Evolutionary conservation across 768 basidiomycete genomes (phyloP), one percentile per base, ranked within the genome.

Genomic region (Calocybe cyanea): DNA sequence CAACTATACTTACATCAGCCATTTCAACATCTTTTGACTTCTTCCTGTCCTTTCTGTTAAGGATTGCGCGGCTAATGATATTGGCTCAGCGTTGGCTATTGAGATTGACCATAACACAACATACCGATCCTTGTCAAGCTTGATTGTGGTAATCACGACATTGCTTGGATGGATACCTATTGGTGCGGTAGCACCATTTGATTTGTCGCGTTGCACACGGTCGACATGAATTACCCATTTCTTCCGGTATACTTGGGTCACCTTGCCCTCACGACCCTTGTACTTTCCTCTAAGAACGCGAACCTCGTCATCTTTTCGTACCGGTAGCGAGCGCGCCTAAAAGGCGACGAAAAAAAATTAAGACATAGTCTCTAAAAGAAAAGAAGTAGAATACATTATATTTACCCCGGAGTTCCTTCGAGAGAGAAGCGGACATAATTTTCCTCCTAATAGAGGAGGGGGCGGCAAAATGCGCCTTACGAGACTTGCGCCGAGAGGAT

Each of bases 161-260:
- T 96, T 98, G 75, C 87, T 91, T 48, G 95, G 93, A 77, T 95
- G 87, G 58, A 99, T 83, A 56, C 93, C 92, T 59, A 99, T 93
- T 60, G 89, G 89, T 48, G 87, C 82, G 45, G 92, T 83, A 49
- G 93, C 86, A 54, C 96, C 95, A 64, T 95, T 96, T 55, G 92
- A 91, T 72, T 97, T 97, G 77, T 99, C 95, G 56, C 92, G 83
- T 68, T 88, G 85, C 45, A 99, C 92, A 64, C 95, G 91, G 71
- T 99, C 95, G 63, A 99, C 89, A 72, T 97, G 87, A 68, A 99
- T 87, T 45, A 97, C 91, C 89, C 91, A 98, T 70, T 95, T 94
- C 85, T 95, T 95, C 68, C 94, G 88, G 80, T 94, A 95, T 54
- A 97, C 94, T 71, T 93, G 87, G 49, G 90, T 91, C 52, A 99